Conservation (phyloP, 768 basidiomycete genomes). For the Lanmaoa pseudosensibilis region DNA sequence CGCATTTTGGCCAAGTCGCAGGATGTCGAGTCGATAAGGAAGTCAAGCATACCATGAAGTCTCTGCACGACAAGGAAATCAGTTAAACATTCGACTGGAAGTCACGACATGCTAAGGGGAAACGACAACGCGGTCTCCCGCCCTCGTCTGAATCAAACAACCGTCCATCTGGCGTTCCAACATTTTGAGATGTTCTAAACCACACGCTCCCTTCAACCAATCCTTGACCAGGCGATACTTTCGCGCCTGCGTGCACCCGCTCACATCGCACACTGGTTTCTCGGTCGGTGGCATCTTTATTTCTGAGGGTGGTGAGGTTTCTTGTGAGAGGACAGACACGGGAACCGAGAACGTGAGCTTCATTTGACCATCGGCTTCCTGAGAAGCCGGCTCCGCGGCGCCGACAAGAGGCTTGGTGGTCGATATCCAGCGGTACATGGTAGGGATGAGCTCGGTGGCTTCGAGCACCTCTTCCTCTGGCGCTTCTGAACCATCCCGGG, state of each 20-base stretch:
- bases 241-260: slow-evolving; percentile 52
- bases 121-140: too few species aligned
- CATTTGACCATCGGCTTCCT: slow-evolving; percentile 32
- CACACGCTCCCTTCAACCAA: slow-evolving; percentile 61
- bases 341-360: slow-evolving; percentile 58
- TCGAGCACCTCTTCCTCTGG: slow-evolving; percentile 43
- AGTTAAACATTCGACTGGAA: too few species aligned
- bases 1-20: too few species aligned
- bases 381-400: slow-evolving; percentile 2
- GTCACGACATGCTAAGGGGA: too few species aligned
- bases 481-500: slow-evolving; percentile 32
- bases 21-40: too few species aligned
- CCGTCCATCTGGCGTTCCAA: slow-evolving; percentile 39
- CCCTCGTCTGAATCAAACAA: background rate
- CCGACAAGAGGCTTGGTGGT: slow-evolving; percentile 38
- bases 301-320: slow-evolving; percentile 11
- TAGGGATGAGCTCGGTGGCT: slow-evolving; percentile 44
- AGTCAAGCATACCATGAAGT: background rate
- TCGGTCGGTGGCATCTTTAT: slow-evolving; percentile 4
- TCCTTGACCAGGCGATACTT: slow-evolving; percentile 69
- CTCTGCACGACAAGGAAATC: too few species aligned
- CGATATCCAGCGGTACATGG: slow-evolving; percentile 75
- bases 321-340: slow-evolving; percentile 23
- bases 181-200: slow-evolving; percentile 60
- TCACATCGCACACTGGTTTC: slow-evolving; percentile 48